phyloP scores from a whole-genome alignment of 345 rosid species.

The Reutealis trisperma region DNA sequence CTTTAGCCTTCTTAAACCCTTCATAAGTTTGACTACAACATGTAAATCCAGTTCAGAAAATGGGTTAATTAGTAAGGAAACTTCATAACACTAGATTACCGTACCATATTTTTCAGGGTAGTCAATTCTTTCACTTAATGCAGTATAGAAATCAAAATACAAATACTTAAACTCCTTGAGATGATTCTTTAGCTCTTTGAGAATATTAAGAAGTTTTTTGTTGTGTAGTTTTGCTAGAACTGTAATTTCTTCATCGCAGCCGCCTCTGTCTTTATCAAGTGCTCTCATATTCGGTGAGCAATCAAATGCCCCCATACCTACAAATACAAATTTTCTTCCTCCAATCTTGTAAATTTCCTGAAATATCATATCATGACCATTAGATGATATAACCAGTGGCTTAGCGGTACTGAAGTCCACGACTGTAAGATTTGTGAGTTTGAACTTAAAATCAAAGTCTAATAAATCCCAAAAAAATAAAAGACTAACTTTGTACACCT shows the following conservation, averaged over 20 bases:
- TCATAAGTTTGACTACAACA: not conserved
- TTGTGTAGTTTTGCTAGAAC: slow-evolving; percentile 30
- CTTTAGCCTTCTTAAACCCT: slow-evolving; percentile 17
- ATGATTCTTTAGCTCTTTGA: not conserved
- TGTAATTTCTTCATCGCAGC: slow-evolving; percentile 29
- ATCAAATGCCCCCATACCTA: slow-evolving; percentile 31
- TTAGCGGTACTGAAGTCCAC: not conserved
- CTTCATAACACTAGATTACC: not conserved
- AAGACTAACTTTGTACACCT: not conserved
- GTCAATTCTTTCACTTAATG: not conserved
- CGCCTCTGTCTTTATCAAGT: slow-evolving; percentile 8
- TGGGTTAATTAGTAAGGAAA: too few species aligned
- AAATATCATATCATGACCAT: not conserved
- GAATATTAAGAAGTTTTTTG: slow-evolving; percentile 14
- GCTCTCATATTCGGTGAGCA: slow-evolving; percentile 29
- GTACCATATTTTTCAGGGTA: slow-evolving; percentile 22
- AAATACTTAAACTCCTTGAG: slow-evolving; percentile 4
- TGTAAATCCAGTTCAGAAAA: too few species aligned
- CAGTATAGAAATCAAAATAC: not conserved
- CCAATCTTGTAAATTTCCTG: slow-evolving; percentile 48
- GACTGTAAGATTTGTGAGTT: too few species aligned
- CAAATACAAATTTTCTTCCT: slow-evolving; percentile 50
- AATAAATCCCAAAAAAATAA: too few species aligned
- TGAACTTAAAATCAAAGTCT: too few species aligned
- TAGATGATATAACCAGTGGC: not conserved